Evolutionary conservation across 2,329 filamentous ascomycete genomes (phyloP), one percentile per base, ranked within the genome.

Genomic region (Colletotrichum sp.): DNA sequence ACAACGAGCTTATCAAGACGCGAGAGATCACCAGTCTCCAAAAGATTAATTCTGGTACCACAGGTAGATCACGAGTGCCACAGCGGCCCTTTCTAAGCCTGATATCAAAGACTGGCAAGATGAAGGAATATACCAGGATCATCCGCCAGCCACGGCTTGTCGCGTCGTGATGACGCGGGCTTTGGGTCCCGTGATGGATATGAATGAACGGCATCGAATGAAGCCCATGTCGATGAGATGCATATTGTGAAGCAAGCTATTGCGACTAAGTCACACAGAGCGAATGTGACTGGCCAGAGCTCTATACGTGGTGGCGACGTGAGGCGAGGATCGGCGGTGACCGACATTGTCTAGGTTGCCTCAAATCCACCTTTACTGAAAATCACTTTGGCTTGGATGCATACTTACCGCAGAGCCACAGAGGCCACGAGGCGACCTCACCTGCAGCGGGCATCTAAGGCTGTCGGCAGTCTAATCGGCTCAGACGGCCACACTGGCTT

Each of bases 1-100:
- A 52, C n/a, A 4, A 0, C 44, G 6, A 52, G 6, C 1, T 44
- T 0, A n/a, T n/a, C 5, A 5, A n/a, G 5, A 2, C 6, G 1
- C 44, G 7, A 49, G 1, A 49, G 44, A 49, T 49, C n/a, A 4
- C n/a, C 44, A 52, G 44, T 52, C 44, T 52, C 44, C 2, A 52
- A 52, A 24, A 52, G n/a, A 21, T 21, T 13, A 24, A 21, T 21
- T 52, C 10, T 24, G 44, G 6, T 52, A 4, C 44, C 44, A 21
- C 44, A 24, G 4, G 10, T 21, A 21, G 6, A 52, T 52, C n/a
- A 5, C n/a, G 6, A 13, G 44, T 24, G 6, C 10, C n/a, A 21
- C 44, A 21, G 44, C n/a, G 44, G n/a, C n/a, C 12, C 10, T 5
- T 5, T 21, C n/a, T 21, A 1, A 52, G n/a, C 44, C 6, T 52